phyloP scores from a whole-genome alignment of 208 protist species.

The Trichomonas vaginalis region DNA sequence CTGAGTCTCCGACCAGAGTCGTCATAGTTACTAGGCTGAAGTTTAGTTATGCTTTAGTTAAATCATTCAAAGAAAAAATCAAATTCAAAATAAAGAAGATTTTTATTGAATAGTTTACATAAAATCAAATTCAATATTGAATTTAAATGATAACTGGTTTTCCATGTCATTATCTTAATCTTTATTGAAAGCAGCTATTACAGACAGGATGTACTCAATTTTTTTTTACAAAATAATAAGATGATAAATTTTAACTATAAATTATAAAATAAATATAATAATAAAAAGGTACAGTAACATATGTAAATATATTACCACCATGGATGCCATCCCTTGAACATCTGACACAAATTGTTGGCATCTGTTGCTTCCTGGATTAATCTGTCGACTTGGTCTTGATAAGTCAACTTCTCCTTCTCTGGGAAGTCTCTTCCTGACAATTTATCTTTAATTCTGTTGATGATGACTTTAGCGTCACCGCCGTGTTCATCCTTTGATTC shows the following conservation, averaged over 20 bases:
- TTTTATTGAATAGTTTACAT: too few species aligned
- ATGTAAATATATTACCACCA: not conserved
- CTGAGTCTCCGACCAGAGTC: too few species aligned
- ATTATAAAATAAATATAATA: not conserved
- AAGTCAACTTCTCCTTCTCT: not conserved
- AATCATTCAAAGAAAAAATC: too few species aligned
- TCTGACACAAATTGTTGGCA: not conserved
- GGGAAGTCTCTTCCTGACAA: not conserved
- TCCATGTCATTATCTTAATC: too few species aligned
- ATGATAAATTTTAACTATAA: not conserved
- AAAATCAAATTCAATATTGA: too few species aligned
- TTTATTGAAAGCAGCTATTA: too few species aligned
- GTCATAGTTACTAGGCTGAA: too few species aligned
- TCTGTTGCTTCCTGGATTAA: not conserved
- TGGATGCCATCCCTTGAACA: not conserved
- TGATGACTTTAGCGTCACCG: not conserved
- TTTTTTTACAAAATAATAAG: not conserved
- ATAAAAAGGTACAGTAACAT: not conserved
- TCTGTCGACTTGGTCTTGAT: not conserved
- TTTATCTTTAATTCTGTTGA: not conserved
- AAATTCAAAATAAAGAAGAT: too few species aligned
- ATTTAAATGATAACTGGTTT: too few species aligned
- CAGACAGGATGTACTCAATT: too few species aligned
- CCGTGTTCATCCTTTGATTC: not conserved
- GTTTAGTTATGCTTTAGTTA: too few species aligned